Evolutionary conservation across 768 basidiomycete species (phyloP).

Genomic region (Rhodotorula graminis): DNA sequence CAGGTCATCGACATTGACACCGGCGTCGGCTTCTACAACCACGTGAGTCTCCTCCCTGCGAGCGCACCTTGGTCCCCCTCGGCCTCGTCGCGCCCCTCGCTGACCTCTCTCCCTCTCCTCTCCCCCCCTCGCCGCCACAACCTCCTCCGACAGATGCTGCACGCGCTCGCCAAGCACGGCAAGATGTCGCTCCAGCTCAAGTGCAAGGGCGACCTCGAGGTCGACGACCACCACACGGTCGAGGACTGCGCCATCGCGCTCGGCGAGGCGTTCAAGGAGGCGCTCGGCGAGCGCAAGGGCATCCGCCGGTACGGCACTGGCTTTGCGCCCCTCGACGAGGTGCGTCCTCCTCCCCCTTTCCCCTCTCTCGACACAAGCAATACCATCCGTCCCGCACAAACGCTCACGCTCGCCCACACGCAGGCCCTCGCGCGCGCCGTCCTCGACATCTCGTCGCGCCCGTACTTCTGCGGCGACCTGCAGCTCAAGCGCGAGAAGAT

Average conservation of each 20-base stretch:
- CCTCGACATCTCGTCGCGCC: conserved; percentile 95
- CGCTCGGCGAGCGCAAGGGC: conserved; percentile 87
- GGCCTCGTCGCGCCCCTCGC: too few species aligned
- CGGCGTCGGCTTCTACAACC: conserved; percentile 97
- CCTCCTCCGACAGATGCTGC: conserved; percentile 70
- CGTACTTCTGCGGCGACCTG: conserved; percentile 88
- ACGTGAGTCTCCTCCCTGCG: conserved; percentile 55
- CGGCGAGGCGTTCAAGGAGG: conserved; percentile 77
- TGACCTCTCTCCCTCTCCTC: neutral
- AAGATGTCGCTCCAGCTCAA: conserved; percentile 77
- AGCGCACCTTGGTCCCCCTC: too few species aligned
- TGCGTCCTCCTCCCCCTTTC: conserved; percentile 48
- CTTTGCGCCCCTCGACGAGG: conserved; percentile 95
- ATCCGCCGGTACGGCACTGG: conserved; percentile 94
- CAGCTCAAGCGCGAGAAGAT: conserved; percentile 83
- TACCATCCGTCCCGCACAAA: too few species aligned
- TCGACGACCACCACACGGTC: conserved; percentile 98
- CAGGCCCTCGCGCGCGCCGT: conserved; percentile 93
- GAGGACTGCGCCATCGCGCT: conserved; percentile 64
- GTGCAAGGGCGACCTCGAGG: conserved; percentile 91
- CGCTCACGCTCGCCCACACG: neutral
- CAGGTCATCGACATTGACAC: conserved; percentile 83
- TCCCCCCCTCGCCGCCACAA: neutral
- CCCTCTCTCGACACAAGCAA: too few species aligned
- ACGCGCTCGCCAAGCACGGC: conserved; percentile 92